These are phyloP conservation scores for Candida dendrica DNA, from an alignment of 805 yeast species.

Conservation along the genomic window DNA sequence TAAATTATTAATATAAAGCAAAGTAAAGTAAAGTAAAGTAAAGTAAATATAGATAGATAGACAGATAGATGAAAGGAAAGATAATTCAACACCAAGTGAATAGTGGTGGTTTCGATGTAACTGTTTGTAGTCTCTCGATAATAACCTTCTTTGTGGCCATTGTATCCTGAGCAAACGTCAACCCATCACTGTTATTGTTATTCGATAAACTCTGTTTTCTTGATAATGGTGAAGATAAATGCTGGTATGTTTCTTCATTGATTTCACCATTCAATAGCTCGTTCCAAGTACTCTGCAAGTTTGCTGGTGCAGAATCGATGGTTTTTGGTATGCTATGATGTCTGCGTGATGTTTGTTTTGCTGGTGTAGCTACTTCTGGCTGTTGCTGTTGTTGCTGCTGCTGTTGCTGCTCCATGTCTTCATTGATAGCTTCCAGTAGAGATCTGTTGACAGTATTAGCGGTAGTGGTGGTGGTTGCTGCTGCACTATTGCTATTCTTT, in stretches of 20 bases:
- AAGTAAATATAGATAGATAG: no score
- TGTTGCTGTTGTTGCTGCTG: background rate
- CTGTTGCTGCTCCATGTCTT: background rate
- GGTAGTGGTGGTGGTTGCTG: no score
- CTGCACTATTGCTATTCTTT: background rate
- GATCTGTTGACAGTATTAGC: background rate
- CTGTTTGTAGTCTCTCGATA: slow-evolving; percentile 53
- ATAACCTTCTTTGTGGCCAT: slow-evolving; percentile 36
- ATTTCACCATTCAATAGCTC: slow-evolving; percentile 23
- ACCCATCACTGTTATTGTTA: background rate
- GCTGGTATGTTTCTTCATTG: slow-evolving; percentile 18
- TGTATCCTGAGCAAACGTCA: slow-evolving; percentile 9
- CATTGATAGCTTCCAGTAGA: background rate
- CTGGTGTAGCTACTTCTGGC: background rate
- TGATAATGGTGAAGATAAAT: no score
- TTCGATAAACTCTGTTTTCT: background rate
- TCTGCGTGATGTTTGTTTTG: slow-evolving; percentile 8
- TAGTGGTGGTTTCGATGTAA: slow-evolving; percentile 49
- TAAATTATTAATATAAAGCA: no score
- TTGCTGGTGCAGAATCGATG: slow-evolving; percentile 3
- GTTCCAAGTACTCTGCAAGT: slow-evolving; percentile 24
- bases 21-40: no score
- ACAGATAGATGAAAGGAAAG: no score
- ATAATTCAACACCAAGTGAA: slow-evolving; percentile 63
- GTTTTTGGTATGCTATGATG: no score